phyloP scores from a whole-genome alignment of 148 eudicot species.

The Silene uniflora region DNA sequence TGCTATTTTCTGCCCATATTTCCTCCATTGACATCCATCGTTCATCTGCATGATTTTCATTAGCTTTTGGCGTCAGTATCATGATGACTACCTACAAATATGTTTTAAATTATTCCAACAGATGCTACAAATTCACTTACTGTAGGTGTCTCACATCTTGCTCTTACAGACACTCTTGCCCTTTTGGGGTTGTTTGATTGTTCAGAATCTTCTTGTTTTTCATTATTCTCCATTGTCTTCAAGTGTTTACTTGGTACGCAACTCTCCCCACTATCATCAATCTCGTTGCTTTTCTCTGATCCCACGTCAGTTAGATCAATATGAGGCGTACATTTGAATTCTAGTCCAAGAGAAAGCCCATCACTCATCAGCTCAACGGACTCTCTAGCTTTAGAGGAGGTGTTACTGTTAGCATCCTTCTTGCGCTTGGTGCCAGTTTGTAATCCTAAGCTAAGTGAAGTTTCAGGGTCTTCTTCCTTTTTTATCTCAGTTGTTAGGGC shows the following conservation, averaged over 20 bases:
- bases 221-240: conserved; percentile 35
- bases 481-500: conserved; percentile 4
- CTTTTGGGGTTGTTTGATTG: conserved; percentile 43
- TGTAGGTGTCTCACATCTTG: conserved; percentile 72
- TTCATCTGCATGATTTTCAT: conserved; percentile 46
- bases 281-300: conserved; percentile 31
- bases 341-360: conserved; percentile 46
- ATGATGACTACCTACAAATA: not conserved
- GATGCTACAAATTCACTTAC: conserved; percentile 34
- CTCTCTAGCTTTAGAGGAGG: conserved; percentile 23
- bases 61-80: not conserved
- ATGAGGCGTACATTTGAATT: conserved; percentile 21
- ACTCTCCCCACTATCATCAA: conserved; percentile 36
- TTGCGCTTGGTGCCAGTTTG: conserved; percentile 27
- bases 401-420: conserved; percentile 23
- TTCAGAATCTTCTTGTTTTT: conserved; percentile 38
- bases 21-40: conserved; percentile 93
- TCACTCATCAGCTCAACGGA: conserved; percentile 24
- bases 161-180: conserved; percentile 82
- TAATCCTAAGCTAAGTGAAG: conserved; percentile 60
- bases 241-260: conserved; percentile 44
- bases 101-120: not conserved
- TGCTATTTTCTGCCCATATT: conserved; percentile 78
- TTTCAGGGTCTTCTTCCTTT: conserved; percentile 39
- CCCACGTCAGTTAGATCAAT: conserved; percentile 27